These are phyloP conservation scores for Phytophthora idaei DNA, from an alignment of 352 stramenopile species.

Conservation along the genomic window DNA sequence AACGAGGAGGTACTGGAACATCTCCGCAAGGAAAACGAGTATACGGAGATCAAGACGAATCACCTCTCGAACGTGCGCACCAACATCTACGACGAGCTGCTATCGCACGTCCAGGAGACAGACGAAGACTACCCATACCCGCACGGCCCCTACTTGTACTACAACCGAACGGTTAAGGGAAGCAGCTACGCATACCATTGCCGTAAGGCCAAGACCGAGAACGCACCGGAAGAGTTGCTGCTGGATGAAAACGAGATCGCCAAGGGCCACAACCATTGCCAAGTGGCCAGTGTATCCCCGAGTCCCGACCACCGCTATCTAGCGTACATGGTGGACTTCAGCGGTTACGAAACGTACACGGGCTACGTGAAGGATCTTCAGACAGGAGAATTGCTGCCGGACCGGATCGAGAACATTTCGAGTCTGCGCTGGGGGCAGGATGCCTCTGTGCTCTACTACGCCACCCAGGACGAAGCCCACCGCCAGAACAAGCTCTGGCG, in stretches of 20 bases:
- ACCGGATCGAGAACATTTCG: conserved; percentile 87
- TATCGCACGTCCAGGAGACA: conserved; percentile 90
- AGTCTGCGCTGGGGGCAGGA: conserved; percentile 93
- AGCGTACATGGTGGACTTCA: conserved; percentile 95
- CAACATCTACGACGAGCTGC: conserved; percentile 94
- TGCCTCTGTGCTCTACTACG: conserved; percentile 93
- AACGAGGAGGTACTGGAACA: conserved; percentile 93
- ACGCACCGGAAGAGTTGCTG: conserved; percentile 87
- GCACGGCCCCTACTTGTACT: conserved; percentile 87
- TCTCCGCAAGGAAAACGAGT: conserved; percentile 93
- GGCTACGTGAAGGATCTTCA: conserved; percentile 89
- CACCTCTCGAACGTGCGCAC: conserved; percentile 85
- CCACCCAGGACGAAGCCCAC: conserved; percentile 91
- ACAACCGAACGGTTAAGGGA: conserved; percentile 88
- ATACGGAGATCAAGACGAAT: conserved; percentile 86
- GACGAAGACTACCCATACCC: conserved; percentile 86
- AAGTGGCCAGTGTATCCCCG: conserved; percentile 73
- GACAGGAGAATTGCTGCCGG: conserved; percentile 65
- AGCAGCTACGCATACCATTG: conserved; percentile 84
- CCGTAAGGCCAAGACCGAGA: conserved; percentile 73
- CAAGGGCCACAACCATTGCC: conserved; percentile 83
- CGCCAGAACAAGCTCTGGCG: conserved; percentile 95
- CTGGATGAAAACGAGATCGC: conserved; percentile 95
- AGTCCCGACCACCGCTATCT: conserved; percentile 93
- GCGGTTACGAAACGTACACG: conserved; percentile 94